A percentile compares a stretch with the other conserved stretches of the same genome.
These are phyloP conservation scores for Trichosporon coremiiforme DNA, from an alignment of 1,284 basidiomycete species.

Conservation along the genomic window DNA sequence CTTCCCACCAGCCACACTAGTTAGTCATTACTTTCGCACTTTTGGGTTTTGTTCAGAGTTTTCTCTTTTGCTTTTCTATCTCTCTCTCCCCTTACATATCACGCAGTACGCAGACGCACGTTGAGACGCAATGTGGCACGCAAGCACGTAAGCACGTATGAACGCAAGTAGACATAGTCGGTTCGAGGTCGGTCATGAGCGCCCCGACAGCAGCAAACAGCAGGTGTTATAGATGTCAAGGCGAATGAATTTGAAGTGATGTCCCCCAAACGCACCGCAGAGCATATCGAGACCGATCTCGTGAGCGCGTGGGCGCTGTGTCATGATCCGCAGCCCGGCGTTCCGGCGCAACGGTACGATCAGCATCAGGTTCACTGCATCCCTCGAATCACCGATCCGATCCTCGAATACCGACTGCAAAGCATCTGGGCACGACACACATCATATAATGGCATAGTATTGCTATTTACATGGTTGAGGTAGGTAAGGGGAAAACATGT, in stretches of 20 bases:
- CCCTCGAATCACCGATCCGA: too few relatives aligned
- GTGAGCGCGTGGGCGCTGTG: too few relatives aligned
- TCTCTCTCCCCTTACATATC: background rate
- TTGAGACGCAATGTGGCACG: too few relatives aligned
- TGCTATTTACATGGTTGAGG: conserved; percentile 3
- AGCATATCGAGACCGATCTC: too few relatives aligned
- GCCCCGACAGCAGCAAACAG: background rate
- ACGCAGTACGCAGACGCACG: background rate
- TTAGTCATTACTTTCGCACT: background rate
- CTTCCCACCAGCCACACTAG: background rate
- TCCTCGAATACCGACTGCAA: background rate
- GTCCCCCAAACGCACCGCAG: too few relatives aligned
- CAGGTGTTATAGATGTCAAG: background rate
- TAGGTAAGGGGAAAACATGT: background rate
- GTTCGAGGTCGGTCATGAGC: too few relatives aligned
- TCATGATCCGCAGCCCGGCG: background rate
- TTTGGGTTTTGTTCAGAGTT: conserved; percentile 10
- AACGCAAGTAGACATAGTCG: background rate
- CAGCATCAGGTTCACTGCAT: background rate
- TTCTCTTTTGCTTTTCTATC: background rate
- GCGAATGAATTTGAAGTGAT: background rate
- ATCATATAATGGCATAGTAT: conserved; percentile 10
- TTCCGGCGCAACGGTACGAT: background rate
- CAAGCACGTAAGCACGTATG: too few relatives aligned
- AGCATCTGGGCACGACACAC: background rate